Percentiles rank a stretch among this genome's conserved stretches.
These are phyloP conservation scores for Hymenoscyphus fructigenus DNA, from an alignment of 2,329 filamentous ascomycete genomes.

Conservation along the genomic window DNA sequence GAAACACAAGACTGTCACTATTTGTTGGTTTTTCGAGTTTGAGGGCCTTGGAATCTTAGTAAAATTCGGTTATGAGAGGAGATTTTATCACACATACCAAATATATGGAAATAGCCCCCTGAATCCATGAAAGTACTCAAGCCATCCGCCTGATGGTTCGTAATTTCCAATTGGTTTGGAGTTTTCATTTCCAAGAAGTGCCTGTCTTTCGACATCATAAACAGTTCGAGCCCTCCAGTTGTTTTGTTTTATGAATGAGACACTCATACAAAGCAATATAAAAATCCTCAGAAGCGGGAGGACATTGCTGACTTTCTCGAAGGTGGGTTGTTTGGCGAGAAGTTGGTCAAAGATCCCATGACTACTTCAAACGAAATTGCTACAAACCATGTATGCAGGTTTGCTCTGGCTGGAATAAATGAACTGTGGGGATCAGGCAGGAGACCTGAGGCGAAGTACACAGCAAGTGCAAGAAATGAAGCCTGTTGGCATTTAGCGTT, in stretches of 20 bases:
- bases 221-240: no score
- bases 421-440: conserved; percentile 10
- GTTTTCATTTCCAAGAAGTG: background rate
- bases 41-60: conserved; percentile 9
- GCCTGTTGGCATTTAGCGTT: background rate
- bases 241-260: no score
- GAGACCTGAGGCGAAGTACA: conserved; percentile 11
- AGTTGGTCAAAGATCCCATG: no score
- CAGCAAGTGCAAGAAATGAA: background rate
- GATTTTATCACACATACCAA: conserved; percentile 9
- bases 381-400: conserved; percentile 11
- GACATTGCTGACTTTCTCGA: no score
- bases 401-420: conserved; percentile 3
- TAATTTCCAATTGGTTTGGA: background rate
- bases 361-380: conserved; percentile 7
- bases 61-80: background rate
- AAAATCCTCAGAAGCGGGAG: no score
- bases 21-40: conserved; percentile 12
- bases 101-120: conserved; percentile 15
- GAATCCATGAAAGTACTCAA: conserved; percentile 16
- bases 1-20: conserved; percentile 9
- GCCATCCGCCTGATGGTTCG: conserved; percentile 6
- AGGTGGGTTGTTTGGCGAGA: no score
- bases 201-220: no score
- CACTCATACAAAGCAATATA: no score